Evolutionary conservation across 345 rosid genomes (phyloP), one percentile per base, ranked within the genome.

Genomic region (Melaleuca alternifolia): DNA sequence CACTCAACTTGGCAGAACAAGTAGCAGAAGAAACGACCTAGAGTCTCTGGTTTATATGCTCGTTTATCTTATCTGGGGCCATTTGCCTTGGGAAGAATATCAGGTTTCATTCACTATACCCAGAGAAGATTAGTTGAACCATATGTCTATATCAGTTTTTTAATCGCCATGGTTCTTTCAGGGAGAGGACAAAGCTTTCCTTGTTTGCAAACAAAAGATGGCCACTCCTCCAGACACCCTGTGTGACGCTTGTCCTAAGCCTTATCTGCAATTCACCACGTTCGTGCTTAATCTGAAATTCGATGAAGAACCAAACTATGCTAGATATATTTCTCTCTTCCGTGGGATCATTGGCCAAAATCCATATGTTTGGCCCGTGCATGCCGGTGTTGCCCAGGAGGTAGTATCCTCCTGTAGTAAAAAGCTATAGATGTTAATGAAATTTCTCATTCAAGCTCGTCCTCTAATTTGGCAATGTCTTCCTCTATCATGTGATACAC

Each of bases 21-120:
- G 84, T 54, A 86, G 85, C 65, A 86, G 87, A 82, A 81, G 87
- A 57, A 84, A 86, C 44, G 84, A 86, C 82, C 87, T 86, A 23
- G 87, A 86, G 52, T 86, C 87, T 41, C 84, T 86, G n/a, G 87
- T 71, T 46, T 86, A 86, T 53, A 56, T 71, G 23, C 84, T 86
- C 26, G 46, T 86, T 82, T 86, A 77, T 24, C 87, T 86, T n/a
- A 65, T 77, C n/a, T 65, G 77, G 6, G 85, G 87, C 28, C 84
- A 52, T 48, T 86, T 86, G 82, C 87, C 87, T 23, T 81, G 87
- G 87, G 77, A 86, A 81, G 84, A 84, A 28, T 53, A 86, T 46
- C 87, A 81, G 79, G 87, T 86, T 76, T 44, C 83, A 37, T 26
- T 65, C 33, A 50, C 16, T 44, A 65, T 28, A 8, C 75, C 51